These are phyloP conservation scores for Zygoascus tannicola DNA, from an alignment of 805 yeast species.

Conservation along the genomic window DNA sequence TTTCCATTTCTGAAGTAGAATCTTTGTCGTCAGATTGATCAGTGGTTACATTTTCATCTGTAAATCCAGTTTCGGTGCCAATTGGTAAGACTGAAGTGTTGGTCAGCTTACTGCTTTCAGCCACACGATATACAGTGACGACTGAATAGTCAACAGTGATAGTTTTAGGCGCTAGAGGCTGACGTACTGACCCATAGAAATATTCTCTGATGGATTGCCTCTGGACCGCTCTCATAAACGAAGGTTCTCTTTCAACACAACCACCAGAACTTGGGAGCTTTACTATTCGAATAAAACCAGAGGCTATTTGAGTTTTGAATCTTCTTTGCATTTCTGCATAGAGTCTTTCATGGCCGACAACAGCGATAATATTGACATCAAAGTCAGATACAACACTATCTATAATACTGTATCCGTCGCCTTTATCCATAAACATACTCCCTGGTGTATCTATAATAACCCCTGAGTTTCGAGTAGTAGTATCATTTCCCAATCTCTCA, in stretches of 20 bases:
- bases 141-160: slow-evolving; percentile 60
- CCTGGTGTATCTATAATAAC: slow-evolving; percentile 69
- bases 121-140: slow-evolving; percentile 54
- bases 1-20: background rate
- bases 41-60: background rate
- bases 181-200: slow-evolving; percentile 67
- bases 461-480: slow-evolving; percentile 39
- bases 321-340: slow-evolving; percentile 51
- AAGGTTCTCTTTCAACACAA: slow-evolving; percentile 62
- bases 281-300: slow-evolving; percentile 34
- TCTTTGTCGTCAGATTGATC: background rate
- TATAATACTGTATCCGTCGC: slow-evolving; percentile 33
- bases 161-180: slow-evolving; percentile 73
- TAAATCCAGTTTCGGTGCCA: slow-evolving; percentile 22
- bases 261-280: slow-evolving; percentile 70
- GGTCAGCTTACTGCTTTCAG: slow-evolving; percentile 23
- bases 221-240: slow-evolving; percentile 59
- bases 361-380: slow-evolving; percentile 50
- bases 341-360: slow-evolving; percentile 68
- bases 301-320: slow-evolving; percentile 15
- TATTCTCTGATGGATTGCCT: slow-evolving; percentile 75
- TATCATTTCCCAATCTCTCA: slow-evolving; percentile 43
- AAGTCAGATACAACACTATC: slow-evolving; percentile 52
- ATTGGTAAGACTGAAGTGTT: slow-evolving; percentile 28
- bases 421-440: slow-evolving; percentile 14